Evolutionary conservation across 805 yeast genomes (phyloP).

Genomic region (Dipodascopsis uninucleata): DNA sequence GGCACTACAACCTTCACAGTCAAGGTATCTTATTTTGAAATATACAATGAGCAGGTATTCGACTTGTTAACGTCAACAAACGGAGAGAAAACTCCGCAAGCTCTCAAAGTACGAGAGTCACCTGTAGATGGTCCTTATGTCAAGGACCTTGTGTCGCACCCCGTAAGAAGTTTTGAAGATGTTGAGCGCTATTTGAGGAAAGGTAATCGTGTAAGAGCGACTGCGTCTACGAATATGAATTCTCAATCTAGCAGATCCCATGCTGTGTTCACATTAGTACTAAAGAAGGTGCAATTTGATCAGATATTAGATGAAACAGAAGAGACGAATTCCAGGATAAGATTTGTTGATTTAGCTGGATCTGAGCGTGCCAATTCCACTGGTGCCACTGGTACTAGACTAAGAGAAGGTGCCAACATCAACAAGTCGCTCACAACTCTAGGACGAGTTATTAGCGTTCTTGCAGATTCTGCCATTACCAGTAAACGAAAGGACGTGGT

Average conservation of each 20-base stretch:
- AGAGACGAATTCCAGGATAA: slow-evolving; percentile 37
- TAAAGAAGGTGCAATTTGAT: slow-evolving; percentile 48
- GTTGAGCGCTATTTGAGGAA: slow-evolving; percentile 42
- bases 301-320: slow-evolving; percentile 22
- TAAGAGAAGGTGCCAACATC: slow-evolving; percentile 78
- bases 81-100: slow-evolving; percentile 3
- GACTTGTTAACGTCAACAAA: slow-evolving; percentile 47
- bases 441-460: slow-evolving; percentile 54
- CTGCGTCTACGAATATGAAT: slow-evolving; percentile 65
- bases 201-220: slow-evolving; percentile 55
- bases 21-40: slow-evolving; percentile 57
- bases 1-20: slow-evolving; percentile 37
- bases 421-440: slow-evolving; percentile 74
- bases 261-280: slow-evolving; percentile 58
- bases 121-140: slow-evolving; percentile 55
- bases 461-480: slow-evolving; percentile 54
- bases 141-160: slow-evolving; percentile 50
- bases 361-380: slow-evolving; percentile 67
- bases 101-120: slow-evolving; percentile 51
- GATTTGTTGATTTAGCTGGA: slow-evolving; percentile 79
- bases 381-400: slow-evolving; percentile 47
- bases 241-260: slow-evolving; percentile 69
- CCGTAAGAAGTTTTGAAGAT: slow-evolving; percentile 43
- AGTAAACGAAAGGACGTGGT: slow-evolving; percentile 39
- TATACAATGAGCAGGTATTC: slow-evolving; percentile 64